Evolutionary conservation across 495 filamentous ascomycete genomes (phyloP).

Genomic region (Penicillium lividum): DNA sequence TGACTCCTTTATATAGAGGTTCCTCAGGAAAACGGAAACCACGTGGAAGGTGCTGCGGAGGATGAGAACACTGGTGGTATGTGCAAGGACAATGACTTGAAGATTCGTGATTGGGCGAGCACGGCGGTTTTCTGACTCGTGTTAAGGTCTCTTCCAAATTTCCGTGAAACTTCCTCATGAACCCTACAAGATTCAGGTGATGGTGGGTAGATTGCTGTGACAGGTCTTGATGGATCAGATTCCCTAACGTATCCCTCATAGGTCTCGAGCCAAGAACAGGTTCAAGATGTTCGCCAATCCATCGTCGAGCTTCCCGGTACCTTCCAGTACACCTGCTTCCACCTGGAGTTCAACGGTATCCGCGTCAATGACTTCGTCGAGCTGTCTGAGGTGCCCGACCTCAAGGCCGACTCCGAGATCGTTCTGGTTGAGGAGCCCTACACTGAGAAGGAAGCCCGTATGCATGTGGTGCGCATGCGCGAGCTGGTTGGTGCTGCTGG

Average conservation of each 20-base stretch:
- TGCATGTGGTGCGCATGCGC: constrained; percentile 86
- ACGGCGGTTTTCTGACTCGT: constrained; percentile 18
- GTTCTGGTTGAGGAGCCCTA: constrained; percentile 92
- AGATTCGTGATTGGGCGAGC: not conserved
- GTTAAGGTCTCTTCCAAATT: constrained; percentile 70
- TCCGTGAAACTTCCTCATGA: constrained; percentile 82
- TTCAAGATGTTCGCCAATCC: constrained; percentile 96
- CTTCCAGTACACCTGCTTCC: constrained; percentile 98
- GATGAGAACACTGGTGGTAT: constrained; percentile 46
- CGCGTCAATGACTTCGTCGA: constrained; percentile 94
- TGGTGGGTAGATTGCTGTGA: constrained; percentile 50
- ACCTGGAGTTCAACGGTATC: constrained; percentile 82
- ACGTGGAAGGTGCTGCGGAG: constrained; percentile 36
- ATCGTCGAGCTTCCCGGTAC: constrained; percentile 92
- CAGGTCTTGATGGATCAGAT: not conserved
- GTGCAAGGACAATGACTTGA: constrained; percentile 14
- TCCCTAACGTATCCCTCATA: constrained; percentile 36
- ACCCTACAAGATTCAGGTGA: constrained; percentile 76
- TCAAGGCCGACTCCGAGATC: constrained; percentile 72
- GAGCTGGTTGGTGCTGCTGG: constrained; percentile 92
- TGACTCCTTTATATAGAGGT: constrained; percentile 34
- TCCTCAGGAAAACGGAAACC: constrained; percentile 41
- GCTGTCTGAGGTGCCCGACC: constrained; percentile 83
- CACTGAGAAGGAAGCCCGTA: constrained; percentile 95
- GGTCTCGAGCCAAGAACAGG: constrained; percentile 91